Conservation (phyloP, 305 asterid species). For the Fraxinus floribunda region DNA sequence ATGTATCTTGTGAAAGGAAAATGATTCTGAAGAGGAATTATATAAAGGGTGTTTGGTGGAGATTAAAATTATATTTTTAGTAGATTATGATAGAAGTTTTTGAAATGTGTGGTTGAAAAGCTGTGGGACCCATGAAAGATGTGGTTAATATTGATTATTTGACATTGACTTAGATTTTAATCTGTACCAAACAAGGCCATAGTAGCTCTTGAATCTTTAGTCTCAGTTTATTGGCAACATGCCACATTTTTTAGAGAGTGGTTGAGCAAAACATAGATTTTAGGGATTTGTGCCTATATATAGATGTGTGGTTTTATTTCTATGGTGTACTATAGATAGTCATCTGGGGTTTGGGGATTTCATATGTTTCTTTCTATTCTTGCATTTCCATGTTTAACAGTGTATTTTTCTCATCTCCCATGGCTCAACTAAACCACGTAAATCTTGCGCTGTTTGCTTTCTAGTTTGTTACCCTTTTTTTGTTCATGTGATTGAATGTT, state of each 20-base stretch:
- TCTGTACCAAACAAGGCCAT: too few species aligned
- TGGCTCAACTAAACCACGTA: background rate
- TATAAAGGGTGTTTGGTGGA: background rate
- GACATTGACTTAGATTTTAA: too few species aligned
- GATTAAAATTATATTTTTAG: too few species aligned
- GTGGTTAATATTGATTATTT: too few species aligned
- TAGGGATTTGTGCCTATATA: background rate
- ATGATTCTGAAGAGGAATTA: background rate
- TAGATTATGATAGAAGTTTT: too few species aligned
- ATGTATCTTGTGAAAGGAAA: background rate
- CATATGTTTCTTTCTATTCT: background rate
- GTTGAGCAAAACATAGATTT: background rate
- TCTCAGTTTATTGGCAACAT: background rate
- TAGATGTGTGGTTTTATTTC: background rate
- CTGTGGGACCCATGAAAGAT: too few species aligned
- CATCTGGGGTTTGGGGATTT: background rate
- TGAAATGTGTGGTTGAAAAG: too few species aligned
- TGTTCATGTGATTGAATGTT: background rate
- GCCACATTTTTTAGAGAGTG: background rate
- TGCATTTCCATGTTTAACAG: background rate
- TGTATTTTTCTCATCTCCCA: background rate
- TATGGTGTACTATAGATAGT: background rate
- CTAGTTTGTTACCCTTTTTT: background rate
- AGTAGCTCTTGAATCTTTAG: background rate
- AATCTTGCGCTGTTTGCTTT: background rate